phyloP scores from a whole-genome alignment of 1,284 basidiomycete species.

The Erythrobasidium hasegawianum region DNA sequence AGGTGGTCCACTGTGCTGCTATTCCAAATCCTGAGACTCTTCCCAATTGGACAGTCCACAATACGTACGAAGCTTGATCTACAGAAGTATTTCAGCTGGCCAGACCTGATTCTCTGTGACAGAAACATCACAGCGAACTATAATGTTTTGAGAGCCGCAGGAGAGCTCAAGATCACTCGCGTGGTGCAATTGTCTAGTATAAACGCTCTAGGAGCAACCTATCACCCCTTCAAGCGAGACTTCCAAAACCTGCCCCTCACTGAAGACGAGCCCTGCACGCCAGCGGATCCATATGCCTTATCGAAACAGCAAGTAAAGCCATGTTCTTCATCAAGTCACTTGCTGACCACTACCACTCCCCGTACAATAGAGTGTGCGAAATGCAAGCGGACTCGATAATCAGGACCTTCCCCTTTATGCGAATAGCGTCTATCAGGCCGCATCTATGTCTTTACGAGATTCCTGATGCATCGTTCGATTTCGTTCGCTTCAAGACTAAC shows the following conservation, averaged over 20 bases:
- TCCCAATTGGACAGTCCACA: constrained; percentile 32
- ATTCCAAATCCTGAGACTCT: constrained; percentile 57
- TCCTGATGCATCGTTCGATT: neutral
- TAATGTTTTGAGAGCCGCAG: constrained; percentile 48
- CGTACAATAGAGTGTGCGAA: neutral
- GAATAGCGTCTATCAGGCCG: constrained; percentile 25
- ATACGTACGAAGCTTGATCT: neutral
- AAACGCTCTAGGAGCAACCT: neutral
- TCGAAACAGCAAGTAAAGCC: constrained; percentile 11
- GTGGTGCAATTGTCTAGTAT: constrained; percentile 46
- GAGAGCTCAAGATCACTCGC: constrained; percentile 61
- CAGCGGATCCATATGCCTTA: constrained; percentile 52
- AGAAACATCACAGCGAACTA: constrained; percentile 42
- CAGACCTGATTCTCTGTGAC: constrained; percentile 33
- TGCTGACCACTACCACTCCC: neutral
- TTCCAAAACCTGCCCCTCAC: neutral
- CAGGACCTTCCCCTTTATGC: constrained; percentile 19
- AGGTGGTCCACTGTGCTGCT: constrained; percentile 57
- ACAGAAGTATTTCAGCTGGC: too few relatives aligned
- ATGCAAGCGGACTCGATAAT: constrained; percentile 28
- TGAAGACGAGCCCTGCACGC: constrained; percentile 58
- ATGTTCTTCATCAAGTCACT: too few relatives aligned
- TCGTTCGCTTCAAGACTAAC: neutral
- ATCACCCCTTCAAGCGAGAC: constrained; percentile 1
- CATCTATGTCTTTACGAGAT: constrained; percentile 1